These are phyloP conservation scores for Ilyonectria mors-panacis DNA, from an alignment of 2,329 filamentous ascomycete genomes.

Conservation along the genomic window DNA sequence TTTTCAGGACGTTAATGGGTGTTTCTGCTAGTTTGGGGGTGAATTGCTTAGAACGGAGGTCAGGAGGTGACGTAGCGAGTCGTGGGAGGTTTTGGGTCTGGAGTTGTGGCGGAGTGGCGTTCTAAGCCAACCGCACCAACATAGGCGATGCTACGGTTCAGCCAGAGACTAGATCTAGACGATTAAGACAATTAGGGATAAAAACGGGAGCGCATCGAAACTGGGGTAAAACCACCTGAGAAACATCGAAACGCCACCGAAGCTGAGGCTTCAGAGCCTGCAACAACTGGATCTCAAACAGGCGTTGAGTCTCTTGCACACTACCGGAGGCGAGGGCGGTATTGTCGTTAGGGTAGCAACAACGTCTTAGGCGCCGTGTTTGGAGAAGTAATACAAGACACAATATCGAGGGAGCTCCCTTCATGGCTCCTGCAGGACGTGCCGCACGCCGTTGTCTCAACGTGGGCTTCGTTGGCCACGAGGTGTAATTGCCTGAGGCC, in stretches of 20 bases:
- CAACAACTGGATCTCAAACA: background rate
- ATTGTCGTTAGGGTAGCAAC: background rate
- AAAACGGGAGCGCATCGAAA: background rate
- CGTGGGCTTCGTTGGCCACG: slow-evolving; percentile 26
- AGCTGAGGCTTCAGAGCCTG: background rate
- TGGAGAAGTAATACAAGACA: slow-evolving; percentile 7
- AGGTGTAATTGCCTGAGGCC: slow-evolving; percentile 41
- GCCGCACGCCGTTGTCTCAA: slow-evolving; percentile 23
- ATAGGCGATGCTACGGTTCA: slow-evolving; percentile 19
- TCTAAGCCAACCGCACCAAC: slow-evolving; percentile 3
- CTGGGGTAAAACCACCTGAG: background rate
- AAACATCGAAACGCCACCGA: background rate
- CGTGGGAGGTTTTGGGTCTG: background rate
- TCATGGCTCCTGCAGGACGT: slow-evolving; percentile 18
- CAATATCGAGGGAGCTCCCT: slow-evolving; percentile 1
- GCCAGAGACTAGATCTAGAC: slow-evolving; percentile 4
- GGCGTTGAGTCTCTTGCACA: background rate
- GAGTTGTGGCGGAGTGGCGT: slow-evolving; percentile 14
- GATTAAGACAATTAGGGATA: background rate
- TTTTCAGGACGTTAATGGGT: background rate
- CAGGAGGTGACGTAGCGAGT: slow-evolving; percentile 4
- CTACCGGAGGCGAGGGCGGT: background rate
- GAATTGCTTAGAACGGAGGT: slow-evolving; percentile 12
- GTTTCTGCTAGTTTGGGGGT: background rate
- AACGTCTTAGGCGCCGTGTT: slow-evolving; percentile 18